Conservation (phyloP, 768 basidiomycete genomes). For the Psilocybe sp. region DNA sequence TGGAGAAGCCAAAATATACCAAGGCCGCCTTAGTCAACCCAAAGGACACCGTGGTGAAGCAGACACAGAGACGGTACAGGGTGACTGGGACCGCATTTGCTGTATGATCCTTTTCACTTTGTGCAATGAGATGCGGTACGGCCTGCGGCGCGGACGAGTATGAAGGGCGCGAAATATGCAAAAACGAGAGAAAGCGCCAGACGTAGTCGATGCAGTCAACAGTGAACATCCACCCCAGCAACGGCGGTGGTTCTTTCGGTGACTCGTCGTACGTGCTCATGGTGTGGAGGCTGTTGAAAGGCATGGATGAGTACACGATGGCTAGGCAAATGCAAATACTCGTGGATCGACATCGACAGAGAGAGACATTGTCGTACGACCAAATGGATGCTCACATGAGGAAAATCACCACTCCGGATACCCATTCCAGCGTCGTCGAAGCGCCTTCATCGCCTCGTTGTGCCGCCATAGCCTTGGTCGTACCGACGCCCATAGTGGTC, state of each 20-base stretch:
- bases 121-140: not conserved
- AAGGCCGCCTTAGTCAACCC: constrained; percentile 10
- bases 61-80: constrained; percentile 10
- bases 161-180: not conserved
- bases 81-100: not conserved
- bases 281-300: constrained; percentile 3
- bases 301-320: not conserved
- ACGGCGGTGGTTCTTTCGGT: not conserved
- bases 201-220: constrained; percentile 7
- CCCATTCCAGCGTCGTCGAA: constrained; percentile 12
- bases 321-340: not conserved
- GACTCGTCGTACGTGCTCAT: constrained; percentile 1
- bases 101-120: not conserved
- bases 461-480: constrained; percentile 4
- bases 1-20: not conserved
- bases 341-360: not conserved
- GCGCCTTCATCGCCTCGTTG: constrained; percentile 2
- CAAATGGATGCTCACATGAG: constrained; percentile 4
- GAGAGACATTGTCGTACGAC: not conserved
- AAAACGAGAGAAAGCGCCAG: constrained; percentile 1
- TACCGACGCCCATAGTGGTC: constrained; percentile 3
- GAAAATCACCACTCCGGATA: constrained; percentile 6
- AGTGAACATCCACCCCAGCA: constrained; percentile 5
- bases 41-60: not conserved
- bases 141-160: constrained; percentile 3